Percentiles rank a stretch among this genome's conserved stretches.
These are phyloP conservation scores for Tribonema minus DNA, from an alignment of 108 stramenopile species.

Conservation along the genomic window DNA sequence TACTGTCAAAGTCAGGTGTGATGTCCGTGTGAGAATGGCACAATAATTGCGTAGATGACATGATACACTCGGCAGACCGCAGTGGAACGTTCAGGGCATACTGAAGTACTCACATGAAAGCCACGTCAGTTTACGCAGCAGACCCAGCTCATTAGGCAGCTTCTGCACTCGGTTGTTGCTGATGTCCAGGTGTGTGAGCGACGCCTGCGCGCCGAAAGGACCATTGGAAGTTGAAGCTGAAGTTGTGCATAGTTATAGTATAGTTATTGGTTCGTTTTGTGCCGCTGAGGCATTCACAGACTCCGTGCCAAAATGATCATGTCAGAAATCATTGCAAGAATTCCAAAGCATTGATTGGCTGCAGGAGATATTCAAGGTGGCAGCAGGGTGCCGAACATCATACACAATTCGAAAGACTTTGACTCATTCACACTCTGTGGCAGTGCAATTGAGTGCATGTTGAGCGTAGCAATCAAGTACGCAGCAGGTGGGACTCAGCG, in stretches of 20 bases:
- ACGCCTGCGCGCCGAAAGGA: not conserved
- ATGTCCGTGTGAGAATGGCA: no score
- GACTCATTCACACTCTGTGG: no score
- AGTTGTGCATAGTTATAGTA: not conserved
- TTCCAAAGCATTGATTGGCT: not conserved
- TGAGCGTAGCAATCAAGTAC: no score
- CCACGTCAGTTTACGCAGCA: conserved; percentile 6
- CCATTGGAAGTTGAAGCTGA: not conserved
- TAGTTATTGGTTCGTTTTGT: not conserved
- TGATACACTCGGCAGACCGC: not conserved
- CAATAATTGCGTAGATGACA: no score
- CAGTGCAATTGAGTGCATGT: no score
- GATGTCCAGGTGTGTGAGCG: not conserved
- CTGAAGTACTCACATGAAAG: not conserved
- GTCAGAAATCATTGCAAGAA: not conserved
- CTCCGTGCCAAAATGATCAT: not conserved
- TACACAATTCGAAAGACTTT: no score
- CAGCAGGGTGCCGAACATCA: no score
- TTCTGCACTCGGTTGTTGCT: not conserved
- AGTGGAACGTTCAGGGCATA: no score
- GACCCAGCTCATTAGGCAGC: conserved; percentile 26
- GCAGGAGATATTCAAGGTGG: no score
- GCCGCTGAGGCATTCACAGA: not conserved
- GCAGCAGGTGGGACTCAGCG: no score
- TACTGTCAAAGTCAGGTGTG: no score